A percentile compares a stretch with the other conserved stretches of the same genome.
Evolutionary conservation across 176 grass and related monocot genomes (phyloP).

Genomic region (Saccharum officinarum): DNA sequence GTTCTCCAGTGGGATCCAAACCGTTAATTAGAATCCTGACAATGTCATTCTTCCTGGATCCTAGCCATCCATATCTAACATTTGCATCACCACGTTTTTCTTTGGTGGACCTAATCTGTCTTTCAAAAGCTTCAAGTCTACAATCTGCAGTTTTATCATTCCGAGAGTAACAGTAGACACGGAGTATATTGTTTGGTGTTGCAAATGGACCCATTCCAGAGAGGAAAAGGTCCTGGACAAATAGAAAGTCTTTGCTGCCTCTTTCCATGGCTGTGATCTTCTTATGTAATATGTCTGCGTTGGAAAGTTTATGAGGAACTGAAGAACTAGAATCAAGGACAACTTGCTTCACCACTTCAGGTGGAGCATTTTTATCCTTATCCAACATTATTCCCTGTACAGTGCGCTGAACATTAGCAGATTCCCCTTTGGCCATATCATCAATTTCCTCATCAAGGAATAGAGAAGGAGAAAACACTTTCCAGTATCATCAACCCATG

Average conservation of each 20-base stretch:
- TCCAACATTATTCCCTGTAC: constrained; percentile 34
- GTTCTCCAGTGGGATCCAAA: constrained; percentile 42
- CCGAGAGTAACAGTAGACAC: constrained; percentile 52
- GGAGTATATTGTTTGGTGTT: constrained; percentile 41
- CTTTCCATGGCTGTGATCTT: constrained; percentile 56
- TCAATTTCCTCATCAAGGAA: too few species aligned
- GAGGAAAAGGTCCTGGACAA: constrained; percentile 56
- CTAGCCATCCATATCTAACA: constrained; percentile 67
- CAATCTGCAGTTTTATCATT: constrained; percentile 52
- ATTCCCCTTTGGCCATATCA: not conserved
- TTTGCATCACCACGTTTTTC: constrained; percentile 50
- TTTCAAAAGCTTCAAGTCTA: constrained; percentile 65
- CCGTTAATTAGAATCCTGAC: constrained; percentile 63
- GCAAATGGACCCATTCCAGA: constrained; percentile 75
- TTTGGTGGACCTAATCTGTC: constrained; percentile 43
- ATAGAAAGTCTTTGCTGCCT: constrained; percentile 43
- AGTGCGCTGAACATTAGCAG: constrained; percentile 13
- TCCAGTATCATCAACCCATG: too few species aligned
- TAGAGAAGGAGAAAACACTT: too few species aligned
- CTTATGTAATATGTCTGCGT: constrained; percentile 46
- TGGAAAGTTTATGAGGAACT: constrained; percentile 27
- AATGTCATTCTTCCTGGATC: constrained; percentile 62
- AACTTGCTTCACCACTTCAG: constrained; percentile 56
- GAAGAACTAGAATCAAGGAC: constrained; percentile 37
- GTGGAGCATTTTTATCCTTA: constrained; percentile 33